Base-by-base conservation (phyloP, 768 basidiomycete species). In the Russula griseocarnosa region DNA sequence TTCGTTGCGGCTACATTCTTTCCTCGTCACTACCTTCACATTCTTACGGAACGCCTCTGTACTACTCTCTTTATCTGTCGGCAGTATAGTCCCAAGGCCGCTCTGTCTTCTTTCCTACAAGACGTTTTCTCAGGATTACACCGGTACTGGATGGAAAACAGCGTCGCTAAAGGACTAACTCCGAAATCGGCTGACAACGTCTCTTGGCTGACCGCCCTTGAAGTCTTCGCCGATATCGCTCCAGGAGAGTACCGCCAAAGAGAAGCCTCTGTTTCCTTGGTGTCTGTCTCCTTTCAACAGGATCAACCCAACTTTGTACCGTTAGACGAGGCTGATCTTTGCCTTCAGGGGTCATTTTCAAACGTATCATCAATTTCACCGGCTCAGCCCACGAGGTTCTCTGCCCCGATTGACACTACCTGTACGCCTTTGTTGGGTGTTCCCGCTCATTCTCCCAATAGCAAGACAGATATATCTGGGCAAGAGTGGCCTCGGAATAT, bases 21-120 rank as follows among this genome's bases (percentile, higher is more conserved):
- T 28, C 46, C 64, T 55, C 49, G 42, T 51, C 40, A 16, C 26
- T 52, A 20, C 47, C 59, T 65, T 16, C 22, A 32, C 11, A 65
- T 60, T 1, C 30, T 65, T 46, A 13, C 52, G 32, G 64, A 61
- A 44, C 54, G 64, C 55, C 32, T 52, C 42, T 65, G 49, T 42
- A 65, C 49, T 8, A 55, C 64, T 38, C 42, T 61, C n/a, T 46
- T 61, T 22, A 56, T 65, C n/a, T 46, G 38, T 54, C 34, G 55
- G 55, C 55, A 52, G 10, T 61, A 61, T 50, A 52, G 11, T 38
- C 38, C 32, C 1, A 65, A 61, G 26, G 60, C 9, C 3, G 55
- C 64, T 10, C 30, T 65, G 8, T 65, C 64, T 16, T 56, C 64
- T n/a, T 65, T 65, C 9, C n/a, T 65, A 28, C 59, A 61, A 14